Evolutionary conservation across 2,329 filamentous ascomycete species (phyloP), one percentile per base, ranked within the genome.

Genomic region (Colletotrichum graminicola): DNA sequence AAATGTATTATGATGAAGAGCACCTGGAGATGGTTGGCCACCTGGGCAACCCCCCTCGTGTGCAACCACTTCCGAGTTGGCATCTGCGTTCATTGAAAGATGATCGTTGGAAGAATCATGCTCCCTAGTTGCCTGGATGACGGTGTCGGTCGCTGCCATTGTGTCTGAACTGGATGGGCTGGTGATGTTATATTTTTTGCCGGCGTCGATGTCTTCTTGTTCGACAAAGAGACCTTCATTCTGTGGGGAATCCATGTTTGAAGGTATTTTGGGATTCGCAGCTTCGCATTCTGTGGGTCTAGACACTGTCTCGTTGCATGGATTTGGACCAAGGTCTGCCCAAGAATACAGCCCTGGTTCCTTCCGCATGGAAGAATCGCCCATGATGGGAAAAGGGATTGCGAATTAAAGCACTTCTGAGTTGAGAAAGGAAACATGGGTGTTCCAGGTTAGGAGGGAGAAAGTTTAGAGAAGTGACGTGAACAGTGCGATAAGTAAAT

Each of bases 341-440:
- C 43, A 47, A 11, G 43, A 5, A n/a, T 21, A 10, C 11, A n/a
- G 43, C 8, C 43, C 12, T n/a, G 21, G 43, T n/a, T n/a, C 3
- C 8, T n/a, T 47, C 1, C 21, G 8, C 10, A 6, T 11, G 4
- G 1, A 4, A 1, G 5, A 12, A 12, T 0, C 0, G 1, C n/a
- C 21, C 8, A n/a, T 47, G 43, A 11, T n/a, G 3, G 21, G 21
- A 12, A 3, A 5, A 11, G 2, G 3, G 12, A 11, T 3, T 2
- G 2, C 5, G 43, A 47, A 45, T 21, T 21, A 18, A 7, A 41
- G 7, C 3, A 16, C 10, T 6, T 2, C 14, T 51, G 23, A 2
- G 1, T 14, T 29, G 5, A 51, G 47, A 0, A 26, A 26, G 5
- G 5, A 26, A 16, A 18, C 14, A 1, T 18, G 7, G 23, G 2